Conservation (phyloP, 192 early-diverging fungal genomes). For the Entomortierella parvispora region DNA sequence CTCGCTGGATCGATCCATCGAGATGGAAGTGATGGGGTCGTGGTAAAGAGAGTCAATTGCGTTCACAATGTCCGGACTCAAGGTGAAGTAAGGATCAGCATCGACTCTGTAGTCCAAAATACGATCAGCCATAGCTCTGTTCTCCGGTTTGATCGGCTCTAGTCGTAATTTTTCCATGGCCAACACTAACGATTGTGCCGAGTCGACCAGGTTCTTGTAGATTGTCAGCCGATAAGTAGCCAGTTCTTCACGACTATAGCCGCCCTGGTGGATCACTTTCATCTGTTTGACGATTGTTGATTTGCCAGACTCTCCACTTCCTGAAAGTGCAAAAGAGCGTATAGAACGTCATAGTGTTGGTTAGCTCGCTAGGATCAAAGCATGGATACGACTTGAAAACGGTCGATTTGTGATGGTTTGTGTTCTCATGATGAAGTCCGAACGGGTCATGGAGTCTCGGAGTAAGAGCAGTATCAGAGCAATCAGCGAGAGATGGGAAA, state of each 20-base stretch:
- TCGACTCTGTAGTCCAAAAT: constrained; percentile 53
- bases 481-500: too few relatives aligned
- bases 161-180: constrained; percentile 48
- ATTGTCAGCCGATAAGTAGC: constrained; percentile 56
- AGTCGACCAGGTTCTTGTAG: constrained; percentile 57
- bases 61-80: constrained; percentile 69
- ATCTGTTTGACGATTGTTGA: constrained; percentile 70
- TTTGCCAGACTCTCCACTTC: constrained; percentile 69
- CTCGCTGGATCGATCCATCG: constrained; percentile 74
- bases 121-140: constrained; percentile 30
- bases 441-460: too few relatives aligned
- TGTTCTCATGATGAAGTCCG: too few relatives aligned
- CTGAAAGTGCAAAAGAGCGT: constrained; percentile 24
- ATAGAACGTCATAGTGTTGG: too few relatives aligned
- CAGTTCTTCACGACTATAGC: constrained; percentile 56
- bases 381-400: too few relatives aligned
- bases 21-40: constrained; percentile 68
- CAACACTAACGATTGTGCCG: constrained; percentile 61
- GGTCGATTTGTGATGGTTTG: too few relatives aligned
- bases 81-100: constrained; percentile 56
- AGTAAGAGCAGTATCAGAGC: too few relatives aligned
- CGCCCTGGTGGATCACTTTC: constrained; percentile 65
- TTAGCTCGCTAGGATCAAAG: too few relatives aligned
- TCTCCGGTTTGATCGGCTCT: constrained; percentile 1
- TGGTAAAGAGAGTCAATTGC: constrained; percentile 75